Conservation (phyloP, 2,329 filamentous ascomycete species). For the Pyricularia grisea region DNA sequence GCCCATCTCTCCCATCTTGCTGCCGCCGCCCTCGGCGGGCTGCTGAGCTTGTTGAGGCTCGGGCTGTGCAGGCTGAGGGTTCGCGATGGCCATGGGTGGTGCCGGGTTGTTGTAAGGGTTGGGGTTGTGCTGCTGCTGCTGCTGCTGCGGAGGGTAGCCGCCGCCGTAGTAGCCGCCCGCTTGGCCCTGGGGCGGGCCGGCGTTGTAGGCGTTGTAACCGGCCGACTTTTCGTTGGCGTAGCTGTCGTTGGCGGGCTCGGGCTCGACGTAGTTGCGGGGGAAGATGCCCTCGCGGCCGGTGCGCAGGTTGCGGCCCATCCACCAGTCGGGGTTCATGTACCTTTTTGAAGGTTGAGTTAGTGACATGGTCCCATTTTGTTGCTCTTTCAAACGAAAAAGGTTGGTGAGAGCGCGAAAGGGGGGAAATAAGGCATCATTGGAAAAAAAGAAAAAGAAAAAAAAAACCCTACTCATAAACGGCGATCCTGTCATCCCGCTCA, state of each 20-base stretch:
- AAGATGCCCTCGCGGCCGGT: slow-evolving; percentile 88
- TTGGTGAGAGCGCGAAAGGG: too few relatives aligned
- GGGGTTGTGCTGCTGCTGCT: slow-evolving; percentile 51
- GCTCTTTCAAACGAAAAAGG: too few relatives aligned
- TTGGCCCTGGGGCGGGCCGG: slow-evolving; percentile 17
- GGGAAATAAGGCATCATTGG: too few relatives aligned
- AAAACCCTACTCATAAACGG: slow-evolving; percentile 54
- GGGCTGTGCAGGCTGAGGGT: slow-evolving; percentile 43
- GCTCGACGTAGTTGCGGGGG: slow-evolving; percentile 80
- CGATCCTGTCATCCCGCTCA: slow-evolving; percentile 69
- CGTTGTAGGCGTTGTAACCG: slow-evolving; percentile 12
- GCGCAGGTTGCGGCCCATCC: slow-evolving; percentile 78
- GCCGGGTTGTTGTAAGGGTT: slow-evolving; percentile 54
- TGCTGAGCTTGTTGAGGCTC: slow-evolving; percentile 52
- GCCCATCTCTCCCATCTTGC: slow-evolving; percentile 63
- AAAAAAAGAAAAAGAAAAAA: background rate
- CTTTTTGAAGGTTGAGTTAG: background rate
- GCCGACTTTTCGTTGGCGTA: slow-evolving; percentile 17
- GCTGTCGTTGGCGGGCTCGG: slow-evolving; percentile 35
- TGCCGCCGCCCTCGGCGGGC: slow-evolving; percentile 29
- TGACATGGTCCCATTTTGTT: background rate
- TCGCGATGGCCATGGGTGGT: slow-evolving; percentile 65
- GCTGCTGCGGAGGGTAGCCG: slow-evolving; percentile 57
- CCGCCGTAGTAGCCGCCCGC: slow-evolving; percentile 29
- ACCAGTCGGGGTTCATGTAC: slow-evolving; percentile 97